These are phyloP conservation scores for Aureobasidium sp. DNA, from an alignment of 2,329 filamentous ascomycete species.

Conservation along the genomic window DNA sequence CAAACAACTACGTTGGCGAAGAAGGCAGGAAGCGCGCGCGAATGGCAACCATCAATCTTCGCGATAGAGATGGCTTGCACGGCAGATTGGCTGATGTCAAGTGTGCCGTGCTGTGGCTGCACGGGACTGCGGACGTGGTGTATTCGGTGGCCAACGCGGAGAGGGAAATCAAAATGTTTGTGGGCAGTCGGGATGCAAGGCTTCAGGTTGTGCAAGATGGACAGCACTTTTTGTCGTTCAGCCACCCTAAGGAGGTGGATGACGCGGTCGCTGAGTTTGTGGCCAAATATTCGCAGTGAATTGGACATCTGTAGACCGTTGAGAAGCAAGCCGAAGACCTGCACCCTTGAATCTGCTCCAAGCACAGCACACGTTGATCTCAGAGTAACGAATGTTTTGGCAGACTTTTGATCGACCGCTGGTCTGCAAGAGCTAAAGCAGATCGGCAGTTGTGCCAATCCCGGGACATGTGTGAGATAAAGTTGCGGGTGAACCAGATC, in stretches of 20 bases:
- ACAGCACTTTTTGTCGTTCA: not conserved
- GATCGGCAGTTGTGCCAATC: not conserved
- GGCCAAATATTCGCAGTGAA: conserved; percentile 20
- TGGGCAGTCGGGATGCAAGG: conserved; percentile 26
- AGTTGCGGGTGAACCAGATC: not conserved
- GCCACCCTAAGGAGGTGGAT: conserved; percentile 22
- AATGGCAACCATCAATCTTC: conserved; percentile 46
- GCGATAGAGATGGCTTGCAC: conserved; percentile 43
- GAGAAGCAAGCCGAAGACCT: too few species aligned
- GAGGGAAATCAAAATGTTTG: conserved; percentile 44
- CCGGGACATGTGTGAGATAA: not conserved
- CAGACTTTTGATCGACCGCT: not conserved
- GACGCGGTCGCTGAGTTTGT: conserved; percentile 29
- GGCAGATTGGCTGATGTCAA: conserved; percentile 39
- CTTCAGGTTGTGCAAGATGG: not conserved
- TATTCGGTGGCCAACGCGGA: conserved; percentile 37
- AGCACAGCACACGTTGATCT: too few species aligned
- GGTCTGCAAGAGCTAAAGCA: too few species aligned
- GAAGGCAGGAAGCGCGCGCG: conserved; percentile 41
- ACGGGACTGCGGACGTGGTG: conserved; percentile 38
- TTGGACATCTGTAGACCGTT: too few species aligned
- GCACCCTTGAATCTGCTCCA: too few species aligned
- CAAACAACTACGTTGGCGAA: conserved; percentile 42
- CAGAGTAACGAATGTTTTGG: too few species aligned
- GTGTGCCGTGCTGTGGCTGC: conserved; percentile 48